phyloP scores from a whole-genome alignment of 495 filamentous ascomycete species.

The Daldinia bambusicola region DNA sequence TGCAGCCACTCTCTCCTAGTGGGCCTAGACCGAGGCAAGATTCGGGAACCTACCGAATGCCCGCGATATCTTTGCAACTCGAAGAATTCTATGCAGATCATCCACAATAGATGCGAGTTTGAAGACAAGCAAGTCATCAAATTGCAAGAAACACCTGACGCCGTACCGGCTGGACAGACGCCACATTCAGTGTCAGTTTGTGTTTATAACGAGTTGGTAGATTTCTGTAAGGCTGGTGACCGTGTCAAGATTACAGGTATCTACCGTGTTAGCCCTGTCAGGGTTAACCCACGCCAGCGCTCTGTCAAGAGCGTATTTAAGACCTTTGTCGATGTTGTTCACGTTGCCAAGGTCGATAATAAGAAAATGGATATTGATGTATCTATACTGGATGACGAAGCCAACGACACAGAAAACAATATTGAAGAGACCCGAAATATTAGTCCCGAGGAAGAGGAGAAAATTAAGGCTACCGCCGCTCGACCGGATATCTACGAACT shows the following conservation, averaged over 20 bases:
- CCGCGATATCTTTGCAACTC: constrained; percentile 84
- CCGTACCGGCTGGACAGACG: constrained; percentile 92
- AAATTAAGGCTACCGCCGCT: constrained; percentile 83
- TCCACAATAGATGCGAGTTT: constrained; percentile 95
- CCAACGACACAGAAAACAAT: constrained; percentile 76
- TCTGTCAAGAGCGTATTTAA: constrained; percentile 96
- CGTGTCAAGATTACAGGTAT: constrained; percentile 96
- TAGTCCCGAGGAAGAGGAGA: constrained; percentile 88
- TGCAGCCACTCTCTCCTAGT: constrained; percentile 92
- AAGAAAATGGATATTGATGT: constrained; percentile 91
- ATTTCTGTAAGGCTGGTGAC: constrained; percentile 97
- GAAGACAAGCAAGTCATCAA: constrained; percentile 99
- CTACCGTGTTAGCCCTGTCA: constrained; percentile 92
- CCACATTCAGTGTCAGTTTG: constrained; percentile 98
- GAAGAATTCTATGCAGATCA: constrained; percentile 95
- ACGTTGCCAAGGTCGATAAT: constrained; percentile 96
- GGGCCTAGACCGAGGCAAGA: constrained; percentile 93
- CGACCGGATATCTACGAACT: constrained; percentile 94
- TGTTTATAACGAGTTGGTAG: constrained; percentile 95
- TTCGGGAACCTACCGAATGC: constrained; percentile 91
- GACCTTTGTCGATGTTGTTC: constrained; percentile 94
- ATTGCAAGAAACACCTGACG: constrained; percentile 96
- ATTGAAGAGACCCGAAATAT: constrained; percentile 86
- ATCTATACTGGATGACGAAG: constrained; percentile 82
- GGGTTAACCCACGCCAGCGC: constrained; percentile 93